Conservation (phyloP, 1,139 yeast genomes). For the Scheffersomyces insectosa region DNA sequence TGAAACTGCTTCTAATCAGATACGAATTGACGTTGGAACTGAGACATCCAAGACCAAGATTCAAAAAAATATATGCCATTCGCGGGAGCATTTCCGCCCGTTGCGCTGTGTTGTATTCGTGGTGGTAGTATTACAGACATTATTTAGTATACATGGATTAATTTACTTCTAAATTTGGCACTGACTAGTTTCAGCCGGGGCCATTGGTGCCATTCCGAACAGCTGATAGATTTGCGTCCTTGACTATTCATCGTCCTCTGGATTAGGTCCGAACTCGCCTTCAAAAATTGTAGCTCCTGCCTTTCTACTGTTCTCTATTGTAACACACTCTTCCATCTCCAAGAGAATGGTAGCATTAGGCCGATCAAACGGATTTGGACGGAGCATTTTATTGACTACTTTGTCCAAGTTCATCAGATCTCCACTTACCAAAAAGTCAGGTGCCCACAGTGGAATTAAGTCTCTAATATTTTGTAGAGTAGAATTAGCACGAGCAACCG, state of each 20-base stretch:
- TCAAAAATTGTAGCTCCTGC: constrained; percentile 96
- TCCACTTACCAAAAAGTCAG: constrained; percentile 69
- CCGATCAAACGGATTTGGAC: constrained; percentile 80
- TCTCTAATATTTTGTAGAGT: constrained; percentile 16
- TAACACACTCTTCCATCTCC: constrained; percentile 67
- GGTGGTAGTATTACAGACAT: too few relatives aligned
- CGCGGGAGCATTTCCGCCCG: too few relatives aligned
- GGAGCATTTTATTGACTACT: constrained; percentile 84
- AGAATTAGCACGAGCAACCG: constrained; percentile 20
- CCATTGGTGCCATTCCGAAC: too few relatives aligned
- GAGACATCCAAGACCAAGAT: too few relatives aligned
- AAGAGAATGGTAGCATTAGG: constrained; percentile 76
- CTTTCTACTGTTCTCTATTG: constrained; percentile 79
- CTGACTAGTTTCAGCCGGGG: too few relatives aligned
- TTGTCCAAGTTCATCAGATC: constrained; percentile 74
- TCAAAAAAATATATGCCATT: too few relatives aligned
- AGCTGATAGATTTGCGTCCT: neutral
- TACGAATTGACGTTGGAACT: too few relatives aligned
- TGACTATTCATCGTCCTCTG: constrained; percentile 18
- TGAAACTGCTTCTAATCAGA: too few relatives aligned
- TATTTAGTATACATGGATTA: too few relatives aligned
- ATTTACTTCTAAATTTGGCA: too few relatives aligned
- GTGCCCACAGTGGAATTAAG: constrained; percentile 76
- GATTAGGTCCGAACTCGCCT: constrained; percentile 87
- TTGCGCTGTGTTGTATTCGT: too few relatives aligned